A percentile compares a stretch with the other conserved stretches of the same genome.
These are phyloP conservation scores for Leccinum fibrillosum DNA, from an alignment of 768 basidiomycete genomes.

Conservation along the genomic window DNA sequence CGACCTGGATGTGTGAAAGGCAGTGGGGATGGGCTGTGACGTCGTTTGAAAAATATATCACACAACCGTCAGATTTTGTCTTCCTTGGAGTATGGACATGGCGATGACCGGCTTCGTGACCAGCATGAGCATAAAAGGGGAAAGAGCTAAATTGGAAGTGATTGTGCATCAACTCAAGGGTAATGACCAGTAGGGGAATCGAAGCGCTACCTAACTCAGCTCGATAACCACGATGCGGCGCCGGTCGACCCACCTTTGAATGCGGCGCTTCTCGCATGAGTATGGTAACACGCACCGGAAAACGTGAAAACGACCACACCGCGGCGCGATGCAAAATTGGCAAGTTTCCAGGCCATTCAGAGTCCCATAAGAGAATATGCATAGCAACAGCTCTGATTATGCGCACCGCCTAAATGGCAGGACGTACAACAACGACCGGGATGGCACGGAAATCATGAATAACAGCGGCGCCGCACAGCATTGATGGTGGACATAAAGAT, in stretches of 20 bases:
- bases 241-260: constrained; percentile 1
- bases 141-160: constrained; percentile 7
- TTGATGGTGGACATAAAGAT: constrained; percentile 2
- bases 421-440: not conserved
- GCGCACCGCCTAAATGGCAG: constrained; percentile 5
- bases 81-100: not conserved
- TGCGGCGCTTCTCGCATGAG: constrained; percentile 8
- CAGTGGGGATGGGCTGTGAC: not conserved
- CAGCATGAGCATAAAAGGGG: constrained; percentile 1
- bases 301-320: constrained; percentile 10
- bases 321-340: constrained; percentile 6
- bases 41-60: constrained; percentile 1
- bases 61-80: not conserved
- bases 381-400: constrained; percentile 11
- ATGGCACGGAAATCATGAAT: constrained; percentile 3
- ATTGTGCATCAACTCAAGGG: constrained; percentile 1
- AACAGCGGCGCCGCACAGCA: constrained; percentile 6
- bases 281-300: constrained; percentile 2
- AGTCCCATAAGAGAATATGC: constrained; percentile 1
- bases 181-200: constrained; percentile 9
- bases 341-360: constrained; percentile 4
- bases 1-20: not conserved
- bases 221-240: constrained; percentile 5
- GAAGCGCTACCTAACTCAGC: not conserved
- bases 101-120: not conserved